Evolutionary conservation across 306 rosid genomes (phyloP).

Genomic region (Trichosanthes cucumerina): DNA sequence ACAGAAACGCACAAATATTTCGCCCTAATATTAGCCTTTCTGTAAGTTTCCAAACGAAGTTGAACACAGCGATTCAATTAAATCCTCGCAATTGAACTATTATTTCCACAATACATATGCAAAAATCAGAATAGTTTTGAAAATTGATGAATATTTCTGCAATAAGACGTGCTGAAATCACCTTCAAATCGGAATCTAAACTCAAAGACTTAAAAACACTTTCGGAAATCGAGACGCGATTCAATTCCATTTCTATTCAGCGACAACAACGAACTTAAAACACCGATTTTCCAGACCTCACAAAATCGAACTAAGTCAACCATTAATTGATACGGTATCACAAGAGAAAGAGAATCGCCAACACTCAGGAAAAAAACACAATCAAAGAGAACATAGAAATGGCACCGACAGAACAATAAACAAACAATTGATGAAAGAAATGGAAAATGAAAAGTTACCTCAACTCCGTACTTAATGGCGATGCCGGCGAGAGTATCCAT

Average conservation of each 20-base stretch:
- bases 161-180: not conserved
- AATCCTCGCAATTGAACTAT: not conserved
- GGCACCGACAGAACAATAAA: not conserved
- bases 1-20: not conserved
- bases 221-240: not conserved
- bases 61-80: not conserved
- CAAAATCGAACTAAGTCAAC: not conserved
- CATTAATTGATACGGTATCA: not conserved
- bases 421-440: not conserved
- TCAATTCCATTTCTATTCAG: not conserved
- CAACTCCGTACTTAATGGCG: conserved; percentile 87
- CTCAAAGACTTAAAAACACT: not conserved
- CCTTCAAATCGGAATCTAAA: not conserved
- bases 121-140: not conserved
- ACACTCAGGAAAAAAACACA: not conserved
- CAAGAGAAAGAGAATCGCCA: not conserved
- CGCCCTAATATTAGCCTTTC: not conserved
- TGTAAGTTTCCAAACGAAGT: not conserved
- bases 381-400: not conserved
- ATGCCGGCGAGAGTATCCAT: conserved; percentile 81
- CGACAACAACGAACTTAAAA: not conserved
- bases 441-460: conserved; percentile 33
- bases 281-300: not conserved
- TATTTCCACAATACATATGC: not conserved
- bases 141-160: not conserved